Evolutionary conservation across 805 yeast genomes (phyloP), one percentile per base, ranked within the genome.

Genomic region (Lachancea sp.): DNA sequence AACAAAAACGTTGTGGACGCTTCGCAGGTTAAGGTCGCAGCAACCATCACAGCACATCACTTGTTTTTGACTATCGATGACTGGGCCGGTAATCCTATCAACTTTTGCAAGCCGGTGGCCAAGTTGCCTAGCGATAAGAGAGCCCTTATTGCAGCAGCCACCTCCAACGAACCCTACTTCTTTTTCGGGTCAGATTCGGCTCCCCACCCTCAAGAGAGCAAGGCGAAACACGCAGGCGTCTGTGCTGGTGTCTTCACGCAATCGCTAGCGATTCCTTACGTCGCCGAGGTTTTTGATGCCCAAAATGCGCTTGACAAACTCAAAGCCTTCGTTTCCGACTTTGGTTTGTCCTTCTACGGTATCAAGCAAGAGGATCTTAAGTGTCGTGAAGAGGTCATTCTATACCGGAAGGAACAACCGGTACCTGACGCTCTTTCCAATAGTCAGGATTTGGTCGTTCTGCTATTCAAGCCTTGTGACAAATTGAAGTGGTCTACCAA

Each of bases 201-300:
- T 26, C 99, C 99, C 20, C 99, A 93, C 63, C 95, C 96, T 7
- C 59, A 86, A 20, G 77, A 77, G 50, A 81, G 81, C 48, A 95
- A 95, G 66, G 73, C 86, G 20, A 82, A 75, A 49, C 88, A 79
- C 53, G 69, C 72, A 31, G 91, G 90, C 18, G 97, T 91, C 15
- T 88, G 97, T 58, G 99, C 99, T n/a, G 99, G 99, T 59, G 96
- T 93, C 8, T 93, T 77, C 67, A 86, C 98, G 1, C 99, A 93
- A 65, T 76, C 86, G 18, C 78, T 78, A 55, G 95, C 85, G 1
- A 65, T 93, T 16, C 72, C 89, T 8, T 93, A 91, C 53, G 68
- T 93, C 22, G 97, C 98, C 2, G 84, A 90, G 63, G 78, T 85
- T 1, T 93, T 95, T 58, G 95, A 85, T 22, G 65, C 72, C 44